Base-by-base conservation (phyloP, 305 asterid genomes). In the Fraxinus latifolia region DNA sequence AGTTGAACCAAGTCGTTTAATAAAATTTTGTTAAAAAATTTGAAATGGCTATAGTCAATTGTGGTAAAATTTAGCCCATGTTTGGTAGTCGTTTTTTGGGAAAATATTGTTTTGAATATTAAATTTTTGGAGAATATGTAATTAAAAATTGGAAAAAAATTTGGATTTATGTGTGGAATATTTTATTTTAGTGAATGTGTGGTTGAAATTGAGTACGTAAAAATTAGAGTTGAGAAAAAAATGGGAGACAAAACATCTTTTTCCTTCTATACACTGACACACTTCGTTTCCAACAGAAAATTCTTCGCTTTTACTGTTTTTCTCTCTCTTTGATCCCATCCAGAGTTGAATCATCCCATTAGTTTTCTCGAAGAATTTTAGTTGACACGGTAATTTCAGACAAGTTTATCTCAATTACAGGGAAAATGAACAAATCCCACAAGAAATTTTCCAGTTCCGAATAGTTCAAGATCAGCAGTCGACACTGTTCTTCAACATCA, bases 301-400 rank as follows among this genome's bases (percentile, higher is more conserved):
- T 44, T 78, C 74, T 39, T 84, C 82, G 78, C 83, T 62, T 47
- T 58, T 72, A n/a, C 76, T 84, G 82, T 85, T 78, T 50, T 86
- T 86, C 81, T 84, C 50, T 82, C 80, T 82, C 87, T 14, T 87
- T 86, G 87, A 88, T 87, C 19, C 84, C 84, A 79, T 87, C 91
- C 86, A 81, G 83, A 85, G 75, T 82, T 50, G 88, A 67, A 19
- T 79, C 93, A 74, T 86, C 89, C 74, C 81, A 4, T 74, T 82
- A 53, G 74, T 78, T 58, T 82, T 79, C 85, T 85, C 91, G 4
- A 12, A 70, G 4, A 27, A 31, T 5, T 17, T 2, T 32, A 73
- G 72, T 21, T 58, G n/a, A 23, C 15, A 4, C 73, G 11, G 73
- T 25, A 25, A 65, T 65, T 25, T 67, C 36, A 25, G 37, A 67